Conservation (phyloP, 495 filamentous ascomycete species). For the Aspergillus ostianus region DNA sequence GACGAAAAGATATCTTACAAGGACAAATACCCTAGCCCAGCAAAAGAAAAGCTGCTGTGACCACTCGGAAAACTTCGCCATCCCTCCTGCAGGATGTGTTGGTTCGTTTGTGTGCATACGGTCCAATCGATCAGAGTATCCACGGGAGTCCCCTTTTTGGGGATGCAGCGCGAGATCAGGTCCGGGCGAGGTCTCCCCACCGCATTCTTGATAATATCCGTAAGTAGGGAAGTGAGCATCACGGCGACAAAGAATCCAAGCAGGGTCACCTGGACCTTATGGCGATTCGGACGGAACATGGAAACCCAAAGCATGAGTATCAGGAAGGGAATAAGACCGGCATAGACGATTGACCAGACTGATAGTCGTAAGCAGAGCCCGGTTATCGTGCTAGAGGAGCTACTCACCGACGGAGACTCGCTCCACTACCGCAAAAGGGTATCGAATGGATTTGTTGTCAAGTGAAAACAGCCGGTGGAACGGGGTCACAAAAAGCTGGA, state of each 20-base stretch:
- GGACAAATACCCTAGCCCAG: slow-evolving; percentile 77
- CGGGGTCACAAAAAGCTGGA: slow-evolving; percentile 71
- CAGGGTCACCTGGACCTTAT: slow-evolving; percentile 84
- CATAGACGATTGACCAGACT: slow-evolving; percentile 76
- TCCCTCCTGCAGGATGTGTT: slow-evolving; percentile 82
- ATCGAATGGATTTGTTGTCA: slow-evolving; percentile 78
- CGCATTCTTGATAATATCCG: slow-evolving; percentile 88
- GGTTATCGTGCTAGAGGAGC: not conserved
- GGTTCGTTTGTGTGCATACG: slow-evolving; percentile 76
- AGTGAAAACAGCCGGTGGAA: slow-evolving; percentile 81
- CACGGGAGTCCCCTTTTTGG: slow-evolving; percentile 58
- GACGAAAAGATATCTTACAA: slow-evolving; percentile 40
- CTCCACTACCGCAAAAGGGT: slow-evolving; percentile 81
- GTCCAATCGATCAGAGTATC: slow-evolving; percentile 68
- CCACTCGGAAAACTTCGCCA: slow-evolving; percentile 93
- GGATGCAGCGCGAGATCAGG: slow-evolving; percentile 83
- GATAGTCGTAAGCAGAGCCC: slow-evolving; percentile 4
- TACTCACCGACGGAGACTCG: slow-evolving; percentile 73
- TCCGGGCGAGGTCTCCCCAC: slow-evolving; percentile 91
- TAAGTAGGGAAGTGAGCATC: slow-evolving; percentile 76
- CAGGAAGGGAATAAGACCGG: slow-evolving; percentile 65
- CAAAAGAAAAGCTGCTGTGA: slow-evolving; percentile 83
- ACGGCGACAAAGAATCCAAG: slow-evolving; percentile 77
- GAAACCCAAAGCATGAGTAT: slow-evolving; percentile 65
- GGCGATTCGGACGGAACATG: slow-evolving; percentile 55